These are phyloP conservation scores for Fusarium pseudocircinatum DNA, from an alignment of 2,329 filamentous ascomycete species.

Conservation along the genomic window DNA sequence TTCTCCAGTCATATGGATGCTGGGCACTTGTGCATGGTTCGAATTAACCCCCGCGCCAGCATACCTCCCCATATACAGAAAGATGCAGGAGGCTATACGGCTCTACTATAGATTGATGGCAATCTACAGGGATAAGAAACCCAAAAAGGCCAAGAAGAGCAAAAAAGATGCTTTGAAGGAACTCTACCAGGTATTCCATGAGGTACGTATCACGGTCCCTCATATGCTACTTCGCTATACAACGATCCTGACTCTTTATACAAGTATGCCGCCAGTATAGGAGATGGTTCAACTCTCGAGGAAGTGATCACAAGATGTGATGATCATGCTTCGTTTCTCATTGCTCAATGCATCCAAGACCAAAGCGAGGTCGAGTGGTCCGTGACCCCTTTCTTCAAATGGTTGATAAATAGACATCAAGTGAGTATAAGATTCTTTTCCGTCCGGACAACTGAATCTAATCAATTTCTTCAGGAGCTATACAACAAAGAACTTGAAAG, in stretches of 20 bases:
- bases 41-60: slow-evolving; percentile 67
- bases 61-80: slow-evolving; percentile 66
- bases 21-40: slow-evolving; percentile 70
- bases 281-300: slow-evolving; percentile 61
- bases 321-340: slow-evolving; percentile 61
- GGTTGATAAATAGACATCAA: slow-evolving; percentile 54
- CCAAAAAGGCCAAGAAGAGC: slow-evolving; percentile 44
- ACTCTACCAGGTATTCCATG: slow-evolving; percentile 46
- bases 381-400: slow-evolving; percentile 59
- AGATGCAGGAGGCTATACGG: slow-evolving; percentile 70
- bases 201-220: slow-evolving; percentile 33
- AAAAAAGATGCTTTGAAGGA: slow-evolving; percentile 45
- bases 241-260: not conserved
- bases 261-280: slow-evolving; percentile 62
- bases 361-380: slow-evolving; percentile 52
- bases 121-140: slow-evolving; percentile 56
- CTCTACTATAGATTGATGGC: slow-evolving; percentile 72
- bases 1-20: slow-evolving; percentile 71
- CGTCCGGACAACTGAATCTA: not conserved
- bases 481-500: slow-evolving; percentile 37
- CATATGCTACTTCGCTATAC: not conserved
- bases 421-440: slow-evolving; percentile 46
- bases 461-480: slow-evolving; percentile 38
- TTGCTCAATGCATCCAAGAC: slow-evolving; percentile 60
- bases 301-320: slow-evolving; percentile 59